Percentiles rank a stretch among this genome's conserved stretches.
These are phyloP conservation scores for Cyanidiococcus yangmingshanensis DNA, from an alignment of 23 red algal species.

Conservation along the genomic window DNA sequence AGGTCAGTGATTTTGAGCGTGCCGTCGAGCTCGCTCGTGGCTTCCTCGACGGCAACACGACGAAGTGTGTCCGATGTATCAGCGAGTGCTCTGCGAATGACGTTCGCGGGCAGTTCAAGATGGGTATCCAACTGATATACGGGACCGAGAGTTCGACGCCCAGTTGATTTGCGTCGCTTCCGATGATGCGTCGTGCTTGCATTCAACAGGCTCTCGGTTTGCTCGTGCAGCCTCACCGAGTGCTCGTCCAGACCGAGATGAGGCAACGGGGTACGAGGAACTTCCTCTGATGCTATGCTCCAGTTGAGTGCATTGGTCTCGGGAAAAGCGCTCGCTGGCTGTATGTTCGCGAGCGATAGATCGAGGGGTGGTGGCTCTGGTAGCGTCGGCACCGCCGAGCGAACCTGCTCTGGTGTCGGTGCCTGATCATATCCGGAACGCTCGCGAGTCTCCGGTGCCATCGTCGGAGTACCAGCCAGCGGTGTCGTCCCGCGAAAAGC, in stretches of 20 bases:
- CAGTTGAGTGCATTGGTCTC: neutral
- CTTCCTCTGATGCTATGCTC: neutral
- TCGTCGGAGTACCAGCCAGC: neutral
- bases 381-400: neutral
- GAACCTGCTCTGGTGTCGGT: neutral
- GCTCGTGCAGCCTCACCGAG: neutral
- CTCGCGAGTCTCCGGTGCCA: neutral
- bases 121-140: neutral
- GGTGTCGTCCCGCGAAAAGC: neutral
- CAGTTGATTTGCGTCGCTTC: neutral
- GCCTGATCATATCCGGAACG: neutral
- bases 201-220: neutral
- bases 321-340: neutral
- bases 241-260: neutral
- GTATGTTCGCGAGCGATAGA: neutral
- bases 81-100: conserved; percentile 9
- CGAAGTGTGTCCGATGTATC: neutral
- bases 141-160: neutral
- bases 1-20: neutral
- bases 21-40: neutral
- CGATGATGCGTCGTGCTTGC: neutral
- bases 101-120: neutral
- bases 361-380: neutral
- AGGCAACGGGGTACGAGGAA: neutral
- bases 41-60: neutral